Conservation (phyloP, 495 filamentous ascomycete species). For the Xylaria nigripes region DNA sequence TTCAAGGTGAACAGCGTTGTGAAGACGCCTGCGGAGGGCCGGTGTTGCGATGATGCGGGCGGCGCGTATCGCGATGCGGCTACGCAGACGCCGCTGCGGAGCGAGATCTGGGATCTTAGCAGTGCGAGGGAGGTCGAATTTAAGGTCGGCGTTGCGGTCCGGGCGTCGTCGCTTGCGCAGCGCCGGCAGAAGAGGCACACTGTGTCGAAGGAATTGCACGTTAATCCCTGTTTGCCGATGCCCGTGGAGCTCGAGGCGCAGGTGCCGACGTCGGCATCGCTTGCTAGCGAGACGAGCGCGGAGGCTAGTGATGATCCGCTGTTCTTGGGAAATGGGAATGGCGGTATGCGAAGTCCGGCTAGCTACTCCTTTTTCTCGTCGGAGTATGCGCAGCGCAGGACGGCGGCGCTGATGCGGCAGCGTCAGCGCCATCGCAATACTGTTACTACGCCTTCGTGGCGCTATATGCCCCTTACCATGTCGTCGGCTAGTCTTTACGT, state of each 20-base stretch:
- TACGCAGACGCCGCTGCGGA: neutral
- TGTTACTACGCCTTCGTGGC: too few relatives aligned
- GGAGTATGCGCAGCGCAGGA: conserved; percentile 9
- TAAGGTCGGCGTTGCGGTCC: neutral
- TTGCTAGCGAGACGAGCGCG: neutral
- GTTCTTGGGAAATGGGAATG: neutral
- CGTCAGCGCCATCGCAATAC: too few relatives aligned
- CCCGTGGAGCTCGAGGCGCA: neutral
- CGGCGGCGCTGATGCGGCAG: neutral
- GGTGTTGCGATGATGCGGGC: neutral
- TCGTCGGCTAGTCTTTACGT: neutral
- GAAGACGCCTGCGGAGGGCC: neutral
- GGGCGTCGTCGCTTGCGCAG: neutral
- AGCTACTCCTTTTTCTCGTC: conserved; percentile 15
- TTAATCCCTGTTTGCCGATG: neutral
- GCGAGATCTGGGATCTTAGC: neutral
- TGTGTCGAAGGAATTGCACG: neutral
- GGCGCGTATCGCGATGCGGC: neutral
- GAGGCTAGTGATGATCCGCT: neutral
- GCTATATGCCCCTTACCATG: too few relatives aligned
- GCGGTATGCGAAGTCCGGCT: neutral
- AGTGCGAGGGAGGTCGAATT: neutral
- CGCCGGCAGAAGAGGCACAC: neutral
- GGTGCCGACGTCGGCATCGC: too few relatives aligned
- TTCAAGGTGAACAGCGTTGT: conserved; percentile 16